A percentile compares a stretch with the other conserved stretches of the same genome.
Conservation (phyloP, 768 basidiomycete genomes). For the Hericium rajendrae region DNA sequence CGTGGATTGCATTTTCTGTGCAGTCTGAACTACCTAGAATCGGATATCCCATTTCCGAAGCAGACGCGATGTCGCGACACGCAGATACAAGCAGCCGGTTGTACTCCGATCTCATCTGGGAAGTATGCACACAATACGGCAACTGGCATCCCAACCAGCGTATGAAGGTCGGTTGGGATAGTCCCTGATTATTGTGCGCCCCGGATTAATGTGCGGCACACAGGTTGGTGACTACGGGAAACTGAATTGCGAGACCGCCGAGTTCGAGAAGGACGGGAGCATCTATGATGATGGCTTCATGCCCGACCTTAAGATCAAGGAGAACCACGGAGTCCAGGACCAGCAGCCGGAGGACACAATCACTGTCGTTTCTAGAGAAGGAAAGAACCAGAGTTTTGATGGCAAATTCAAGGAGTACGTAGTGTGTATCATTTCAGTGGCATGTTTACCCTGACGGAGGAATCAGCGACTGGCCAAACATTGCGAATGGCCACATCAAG, state of each 20-base stretch:
- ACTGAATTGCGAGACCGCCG: not conserved
- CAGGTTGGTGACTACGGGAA: not conserved
- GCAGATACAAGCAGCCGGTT: not conserved
- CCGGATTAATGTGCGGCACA: not conserved
- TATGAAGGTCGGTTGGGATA: not conserved
- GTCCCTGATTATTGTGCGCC: not conserved
- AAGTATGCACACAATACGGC: not conserved
- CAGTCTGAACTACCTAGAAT: no score
- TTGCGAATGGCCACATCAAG: not conserved
- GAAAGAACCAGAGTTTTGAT: not conserved
- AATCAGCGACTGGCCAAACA: not conserved
- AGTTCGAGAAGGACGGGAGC: not conserved
- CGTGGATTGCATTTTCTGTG: no score
- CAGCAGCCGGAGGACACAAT: not conserved
- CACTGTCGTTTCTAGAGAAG: not conserved
- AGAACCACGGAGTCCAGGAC: not conserved
- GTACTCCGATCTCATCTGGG: not conserved
- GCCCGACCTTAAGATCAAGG: not conserved
- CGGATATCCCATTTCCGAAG: no score
- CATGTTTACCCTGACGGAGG: not conserved
- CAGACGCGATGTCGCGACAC: not conserved
- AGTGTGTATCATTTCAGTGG: not conserved
- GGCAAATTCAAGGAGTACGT: not conserved
- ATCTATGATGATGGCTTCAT: not conserved
- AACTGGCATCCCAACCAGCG: not conserved